Evolutionary conservation across 371 early-diverging fungal genomes (phyloP), one percentile per base, ranked within the genome.

Genomic region (Zychaea mexicana): DNA sequence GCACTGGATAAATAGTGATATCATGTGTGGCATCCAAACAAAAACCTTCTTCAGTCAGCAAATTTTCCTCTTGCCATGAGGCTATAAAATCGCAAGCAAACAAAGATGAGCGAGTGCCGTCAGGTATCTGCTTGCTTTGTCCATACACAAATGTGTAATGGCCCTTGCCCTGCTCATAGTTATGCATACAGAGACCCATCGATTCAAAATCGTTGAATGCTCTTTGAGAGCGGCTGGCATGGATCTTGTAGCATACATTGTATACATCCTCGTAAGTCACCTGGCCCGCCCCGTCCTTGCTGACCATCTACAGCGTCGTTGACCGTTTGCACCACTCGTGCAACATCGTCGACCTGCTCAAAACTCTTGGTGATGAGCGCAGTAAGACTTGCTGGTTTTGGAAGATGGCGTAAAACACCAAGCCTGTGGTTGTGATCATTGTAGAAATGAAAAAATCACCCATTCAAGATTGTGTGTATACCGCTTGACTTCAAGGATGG

Each of bases 11-110:
- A 30, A 2, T 55, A 21, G 56, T 62, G 2, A 27, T 30, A n/a
- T 55, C 22, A 55, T 62, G 62, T 21, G 62, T 55, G 22, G 62
- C 63, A 56, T 56, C 63, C 12, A 62, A 32, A 47, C 57, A 64
- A 31, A 60, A 13, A 1, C 2, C 1, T n/a, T 3, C 27, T 30
- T 39, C 19, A 28, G 7, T 28, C 21, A 45, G 1, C 2, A 60
- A 24, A 1, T 42, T 21, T 2, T 5, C 2, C 21, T 27, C 24
- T 21, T 59, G 59, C 59, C 59, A 59, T 26, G 39, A 12, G 7
- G 59, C 19, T n/a, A 13, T 8, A 33, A 59, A 59, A 42, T 8
- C 39, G n/a, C 13, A 38, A 39, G 59, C 36, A 33, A 42, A 59
- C n/a, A n/a, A 13, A 36, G 7, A 36, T 15, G 38, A 7, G 7